Evolutionary conservation across 176 grass and related monocot genomes (phyloP).

Genomic region (Cenchrus purpureus): DNA sequence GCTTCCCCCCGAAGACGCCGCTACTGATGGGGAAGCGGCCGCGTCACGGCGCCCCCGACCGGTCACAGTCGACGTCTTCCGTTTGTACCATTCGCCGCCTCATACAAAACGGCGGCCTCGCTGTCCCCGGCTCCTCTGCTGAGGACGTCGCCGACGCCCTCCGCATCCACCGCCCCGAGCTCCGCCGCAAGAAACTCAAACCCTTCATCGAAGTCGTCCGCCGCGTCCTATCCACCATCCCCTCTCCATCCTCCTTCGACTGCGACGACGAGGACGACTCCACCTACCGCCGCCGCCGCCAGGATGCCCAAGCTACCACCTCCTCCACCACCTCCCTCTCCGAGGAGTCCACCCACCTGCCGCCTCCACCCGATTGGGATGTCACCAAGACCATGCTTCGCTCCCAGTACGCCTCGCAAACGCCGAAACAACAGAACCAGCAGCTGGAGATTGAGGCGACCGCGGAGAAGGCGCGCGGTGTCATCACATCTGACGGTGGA

Average conservation of each 20-base stretch:
- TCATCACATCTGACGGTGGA: slow-evolving; percentile 36
- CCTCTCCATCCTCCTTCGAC: not conserved
- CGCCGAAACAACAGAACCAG: slow-evolving; percentile 28
- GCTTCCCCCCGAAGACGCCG: not conserved
- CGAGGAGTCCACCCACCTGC: slow-evolving; percentile 4
- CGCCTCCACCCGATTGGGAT: slow-evolving; percentile 52
- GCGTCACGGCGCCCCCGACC: slow-evolving; percentile 35
- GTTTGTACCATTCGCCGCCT: slow-evolving; percentile 49
- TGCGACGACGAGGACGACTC: slow-evolving; percentile 20
- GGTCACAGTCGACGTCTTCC: slow-evolving; percentile 34
- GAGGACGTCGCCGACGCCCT: slow-evolving; percentile 58
- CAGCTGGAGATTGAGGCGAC: slow-evolving; percentile 62
- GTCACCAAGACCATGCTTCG: slow-evolving; percentile 69
- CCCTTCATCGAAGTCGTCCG: slow-evolving; percentile 52
- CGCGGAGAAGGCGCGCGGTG: slow-evolving; percentile 52
- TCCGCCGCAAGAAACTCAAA: slow-evolving; percentile 57
- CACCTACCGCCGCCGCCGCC: slow-evolving; percentile 26
- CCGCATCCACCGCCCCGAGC: slow-evolving; percentile 53
- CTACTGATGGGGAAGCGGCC: slow-evolving; percentile 57
- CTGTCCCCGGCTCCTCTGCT: slow-evolving; percentile 38
- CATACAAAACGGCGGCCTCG: slow-evolving; percentile 41
- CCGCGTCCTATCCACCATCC: slow-evolving; percentile 24
- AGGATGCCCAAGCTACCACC: slow-evolving; percentile 27
- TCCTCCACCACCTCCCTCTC: slow-evolving; percentile 56
- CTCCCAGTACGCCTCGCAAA: slow-evolving; percentile 57